A percentile compares a stretch with the other conserved stretches of the same genome.
phyloP scores from a whole-genome alignment of 2,329 filamentous ascomycete genomes.

The Colletotrichum phormii region DNA sequence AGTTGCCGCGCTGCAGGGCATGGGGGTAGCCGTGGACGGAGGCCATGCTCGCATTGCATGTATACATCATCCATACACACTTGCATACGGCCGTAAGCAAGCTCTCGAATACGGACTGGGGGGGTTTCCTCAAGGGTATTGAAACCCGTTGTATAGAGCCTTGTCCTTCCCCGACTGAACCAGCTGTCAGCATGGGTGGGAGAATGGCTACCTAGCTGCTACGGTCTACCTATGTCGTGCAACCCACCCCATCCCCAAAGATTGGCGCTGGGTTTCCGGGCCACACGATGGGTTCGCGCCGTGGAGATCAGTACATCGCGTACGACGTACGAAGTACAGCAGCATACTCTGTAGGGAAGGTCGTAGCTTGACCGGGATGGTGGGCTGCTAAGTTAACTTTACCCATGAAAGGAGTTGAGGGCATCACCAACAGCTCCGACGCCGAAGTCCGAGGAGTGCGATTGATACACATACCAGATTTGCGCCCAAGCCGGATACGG shows the following conservation, averaged over 20 bases:
- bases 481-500: not conserved
- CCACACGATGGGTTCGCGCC: conserved; percentile 5
- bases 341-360: not conserved
- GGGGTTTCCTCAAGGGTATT: not conserved
- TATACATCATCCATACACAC: not conserved
- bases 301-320: conserved; percentile 6
- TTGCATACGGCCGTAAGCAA: conserved; percentile 28
- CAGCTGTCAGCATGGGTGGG: conserved; percentile 5
- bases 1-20: conserved; percentile 3
- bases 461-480: not conserved
- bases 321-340: not conserved
- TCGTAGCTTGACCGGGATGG: not conserved
- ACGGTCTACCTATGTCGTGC: not conserved
- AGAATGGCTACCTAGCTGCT: not conserved
- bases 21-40: not conserved
- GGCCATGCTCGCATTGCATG: not conserved
- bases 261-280: conserved; percentile 19
- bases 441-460: not conserved
- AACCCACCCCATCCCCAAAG: not conserved
- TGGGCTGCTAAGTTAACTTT: not conserved
- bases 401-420: not conserved
- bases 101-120: not conserved
- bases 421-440: not conserved
- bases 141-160: not conserved
- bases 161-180: not conserved